These are phyloP conservation scores for Arthrobotrys musiformis DNA, from an alignment of 2,329 filamentous ascomycete genomes.

Conservation along the genomic window DNA sequence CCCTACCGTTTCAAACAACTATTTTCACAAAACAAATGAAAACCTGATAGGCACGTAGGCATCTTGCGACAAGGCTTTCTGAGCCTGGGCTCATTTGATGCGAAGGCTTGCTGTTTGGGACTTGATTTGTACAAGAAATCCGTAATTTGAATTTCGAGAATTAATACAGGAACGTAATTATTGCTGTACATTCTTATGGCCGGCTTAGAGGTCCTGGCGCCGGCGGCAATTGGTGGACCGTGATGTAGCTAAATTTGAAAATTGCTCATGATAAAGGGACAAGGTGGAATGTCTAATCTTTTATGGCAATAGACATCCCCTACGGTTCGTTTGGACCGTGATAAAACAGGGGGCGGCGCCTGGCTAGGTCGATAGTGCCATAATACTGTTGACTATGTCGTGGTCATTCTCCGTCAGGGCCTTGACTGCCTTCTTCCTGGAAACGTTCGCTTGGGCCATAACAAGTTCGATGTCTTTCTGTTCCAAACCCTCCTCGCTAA, in stretches of 20 bases:
- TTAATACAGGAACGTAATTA: background rate
- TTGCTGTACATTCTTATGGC: background rate
- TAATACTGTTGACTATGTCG: slow-evolving; percentile 99
- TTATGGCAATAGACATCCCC: background rate
- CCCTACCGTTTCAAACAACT: too few species aligned
- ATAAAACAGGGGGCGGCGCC: background rate
- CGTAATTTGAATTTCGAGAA: background rate
- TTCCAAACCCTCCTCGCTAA: slow-evolving; percentile 92
- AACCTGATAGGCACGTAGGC: too few species aligned
- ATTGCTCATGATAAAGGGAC: background rate
- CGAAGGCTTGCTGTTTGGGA: background rate
- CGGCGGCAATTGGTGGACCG: background rate
- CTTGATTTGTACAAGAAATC: background rate
- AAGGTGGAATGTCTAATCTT: background rate
- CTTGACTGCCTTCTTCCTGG: slow-evolving; percentile 98
- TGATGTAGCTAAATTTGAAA: background rate
- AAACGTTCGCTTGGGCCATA: slow-evolving; percentile 87
- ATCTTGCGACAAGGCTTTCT: too few species aligned
- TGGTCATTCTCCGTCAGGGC: slow-evolving; percentile 99
- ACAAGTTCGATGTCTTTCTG: slow-evolving; percentile 99
- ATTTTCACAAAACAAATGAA: too few species aligned
- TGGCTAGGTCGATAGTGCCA: slow-evolving; percentile 73
- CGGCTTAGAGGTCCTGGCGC: background rate
- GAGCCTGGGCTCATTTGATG: too few species aligned
- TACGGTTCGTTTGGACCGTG: too few species aligned